These are phyloP conservation scores for Epichloe amarillans DNA, from an alignment of 2,329 filamentous ascomycete genomes.

Conservation along the genomic window DNA sequence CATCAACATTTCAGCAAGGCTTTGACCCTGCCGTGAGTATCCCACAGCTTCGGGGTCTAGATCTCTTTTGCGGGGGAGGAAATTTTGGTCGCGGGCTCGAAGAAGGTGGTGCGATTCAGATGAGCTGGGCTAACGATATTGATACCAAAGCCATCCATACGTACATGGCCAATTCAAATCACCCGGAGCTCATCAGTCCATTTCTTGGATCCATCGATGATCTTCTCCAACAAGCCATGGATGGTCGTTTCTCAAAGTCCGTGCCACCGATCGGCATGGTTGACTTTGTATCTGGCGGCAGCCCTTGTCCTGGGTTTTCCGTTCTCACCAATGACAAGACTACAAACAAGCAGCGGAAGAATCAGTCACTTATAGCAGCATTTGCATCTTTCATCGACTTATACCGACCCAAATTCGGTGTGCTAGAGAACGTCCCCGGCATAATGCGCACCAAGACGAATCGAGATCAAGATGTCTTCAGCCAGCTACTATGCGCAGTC, in stretches of 20 bases:
- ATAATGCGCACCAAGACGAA: conserved; percentile 41
- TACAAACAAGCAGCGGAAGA: conserved; percentile 44
- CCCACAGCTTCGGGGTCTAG: conserved; percentile 43
- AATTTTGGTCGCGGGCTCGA: conserved; percentile 67
- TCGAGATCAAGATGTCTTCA: conserved; percentile 51
- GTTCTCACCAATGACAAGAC: conserved; percentile 43
- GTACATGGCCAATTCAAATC: conserved; percentile 52
- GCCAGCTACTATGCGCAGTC: conserved; percentile 58
- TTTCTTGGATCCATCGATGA: conserved; percentile 64
- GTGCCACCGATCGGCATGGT: conserved; percentile 50
- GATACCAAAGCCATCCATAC: conserved; percentile 52
- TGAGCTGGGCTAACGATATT: conserved; percentile 57
- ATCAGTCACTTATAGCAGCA: conserved; percentile 65
- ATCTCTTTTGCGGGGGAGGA: conserved; percentile 67
- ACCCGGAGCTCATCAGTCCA: conserved; percentile 29
- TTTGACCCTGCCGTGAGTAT: conserved; percentile 30
- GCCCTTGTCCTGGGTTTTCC: conserved; percentile 69
- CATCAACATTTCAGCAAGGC: conserved; percentile 35
- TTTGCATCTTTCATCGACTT: conserved; percentile 64
- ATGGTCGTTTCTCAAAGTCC: conserved; percentile 29
- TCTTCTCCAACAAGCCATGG: conserved; percentile 41
- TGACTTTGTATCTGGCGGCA: conserved; percentile 58
- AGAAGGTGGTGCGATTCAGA: conserved; percentile 52
- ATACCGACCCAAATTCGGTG: conserved; percentile 59
- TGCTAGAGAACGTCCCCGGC: conserved; percentile 63